A percentile compares a stretch with the other conserved stretches of the same genome.
These are phyloP conservation scores for Hypholoma sublateritium DNA, from an alignment of 768 basidiomycete genomes.

Conservation along the genomic window DNA sequence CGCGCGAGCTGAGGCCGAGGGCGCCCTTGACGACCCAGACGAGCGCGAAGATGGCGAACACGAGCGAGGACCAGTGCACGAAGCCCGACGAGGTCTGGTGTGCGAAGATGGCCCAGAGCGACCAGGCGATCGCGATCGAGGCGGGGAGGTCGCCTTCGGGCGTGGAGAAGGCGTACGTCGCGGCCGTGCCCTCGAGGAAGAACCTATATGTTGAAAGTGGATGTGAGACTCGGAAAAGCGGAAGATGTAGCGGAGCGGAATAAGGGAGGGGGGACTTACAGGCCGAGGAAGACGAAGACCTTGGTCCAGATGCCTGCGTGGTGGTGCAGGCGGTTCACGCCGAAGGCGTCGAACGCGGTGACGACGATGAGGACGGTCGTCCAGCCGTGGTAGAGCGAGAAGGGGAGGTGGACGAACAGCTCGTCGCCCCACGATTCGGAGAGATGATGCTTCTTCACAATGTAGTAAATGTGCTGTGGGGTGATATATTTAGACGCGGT, in stretches of 20 bases:
- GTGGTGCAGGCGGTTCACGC: conserved; percentile 65
- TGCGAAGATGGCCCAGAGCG: conserved; percentile 90
- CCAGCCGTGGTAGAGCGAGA: conserved; percentile 96
- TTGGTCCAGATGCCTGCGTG: conserved; percentile 87
- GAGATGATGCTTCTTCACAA: conserved; percentile 84
- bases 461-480: conserved; percentile 85
- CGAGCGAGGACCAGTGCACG: conserved; percentile 90
- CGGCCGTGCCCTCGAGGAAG: conserved; percentile 90
- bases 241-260: background rate
- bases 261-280: conserved; percentile 47
- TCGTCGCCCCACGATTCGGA: conserved; percentile 71
- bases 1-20: conserved; percentile 51
- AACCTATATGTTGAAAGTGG: conserved; percentile 46
- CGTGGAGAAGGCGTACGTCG: conserved; percentile 92
- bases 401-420: conserved; percentile 91
- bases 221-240: conserved; percentile 5
- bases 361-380: conserved; percentile 81
- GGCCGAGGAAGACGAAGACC: conserved; percentile 89
- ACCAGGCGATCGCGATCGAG: conserved; percentile 88
- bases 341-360: conserved; percentile 87
- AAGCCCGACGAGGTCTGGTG: conserved; percentile 68
- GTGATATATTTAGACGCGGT: conserved; percentile 26
- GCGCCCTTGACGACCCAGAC: conserved; percentile 83
- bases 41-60: conserved; percentile 79
- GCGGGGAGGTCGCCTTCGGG: conserved; percentile 92